Evolutionary conservation across 2,329 filamentous ascomycete species (phyloP).

Genomic region (Exophiala sp.): DNA sequence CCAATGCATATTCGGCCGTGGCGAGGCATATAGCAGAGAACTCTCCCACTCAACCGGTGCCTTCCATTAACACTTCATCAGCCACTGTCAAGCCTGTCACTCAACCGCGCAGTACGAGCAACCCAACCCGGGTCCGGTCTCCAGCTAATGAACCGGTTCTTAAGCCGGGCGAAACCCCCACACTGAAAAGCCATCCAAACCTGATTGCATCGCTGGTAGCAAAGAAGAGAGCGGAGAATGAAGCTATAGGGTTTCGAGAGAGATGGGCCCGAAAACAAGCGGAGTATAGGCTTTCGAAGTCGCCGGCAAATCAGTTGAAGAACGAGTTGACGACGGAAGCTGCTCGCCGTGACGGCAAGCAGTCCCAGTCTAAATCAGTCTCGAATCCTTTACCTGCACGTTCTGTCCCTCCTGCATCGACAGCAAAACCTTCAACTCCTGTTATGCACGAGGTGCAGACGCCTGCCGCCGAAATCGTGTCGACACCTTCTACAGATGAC

Average conservation of each 20-base stretch:
- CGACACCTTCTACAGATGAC: constrained; percentile 8
- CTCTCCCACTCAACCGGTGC: not conserved
- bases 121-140: not conserved
- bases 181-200: constrained; percentile 14
- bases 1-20: not conserved
- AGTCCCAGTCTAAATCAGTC: not conserved
- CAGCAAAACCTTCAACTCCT: not conserved
- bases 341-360: not conserved
- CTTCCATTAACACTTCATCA: not conserved
- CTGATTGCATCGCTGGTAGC: constrained; percentile 22
- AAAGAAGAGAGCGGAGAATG: constrained; percentile 21
- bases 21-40: not conserved
- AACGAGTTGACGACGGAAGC: constrained; percentile 6
- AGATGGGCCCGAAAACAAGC: constrained; percentile 19
- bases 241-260: constrained; percentile 14
- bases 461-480: constrained; percentile 3
- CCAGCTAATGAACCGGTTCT: constrained; percentile 12
- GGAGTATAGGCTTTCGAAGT: constrained; percentile 15
- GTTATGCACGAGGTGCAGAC: not conserved
- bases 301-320: constrained; percentile 9
- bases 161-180: constrained; percentile 15
- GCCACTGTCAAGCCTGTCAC: not conserved
- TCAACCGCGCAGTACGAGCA: not conserved
- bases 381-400: constrained; percentile 12
- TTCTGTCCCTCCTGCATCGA: not conserved